Evolutionary conservation across 2,329 filamentous ascomycete genomes (phyloP), one percentile per base, ranked within the genome.

Genomic region (Fusarium penzigii): DNA sequence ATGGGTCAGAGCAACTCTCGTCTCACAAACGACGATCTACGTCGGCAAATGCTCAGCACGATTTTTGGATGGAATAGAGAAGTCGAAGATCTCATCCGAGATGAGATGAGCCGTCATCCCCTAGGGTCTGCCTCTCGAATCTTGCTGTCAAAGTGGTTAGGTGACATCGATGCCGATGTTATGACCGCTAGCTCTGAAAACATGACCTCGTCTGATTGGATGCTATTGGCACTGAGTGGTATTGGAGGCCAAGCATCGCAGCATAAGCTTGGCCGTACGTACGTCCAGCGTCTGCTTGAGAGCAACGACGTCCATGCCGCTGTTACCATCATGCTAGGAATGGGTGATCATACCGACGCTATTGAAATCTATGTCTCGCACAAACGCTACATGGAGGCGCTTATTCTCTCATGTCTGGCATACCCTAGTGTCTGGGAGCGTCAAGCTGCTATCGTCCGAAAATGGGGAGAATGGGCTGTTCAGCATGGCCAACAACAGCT

Each of bases 131-230:
- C 90, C 2, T 88, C 85, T 56, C 85, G 89, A 12, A 89, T 97
- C 46, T 80, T 97, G 39, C 80, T 99, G 5, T 82, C 90, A 2
- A 96, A 95, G 71, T 99, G 94, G 94, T 82, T 99, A 0, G 92
- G 92, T 13, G 89, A 96, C 56, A 84, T 90, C 38, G 86, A 91
- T 53, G 82, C 87, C 1, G 91, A 96, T 64, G 81, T 91, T 39
- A 89, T 96, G 82, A 82, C 86, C 11, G 85, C 89, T 3, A 89
- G 85, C 41, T 88, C 91, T 0, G 86, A 93, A 60, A 88, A 90
- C n/a, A 92, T 94, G 82, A 93, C 91, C 10, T 91, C 89, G 3
- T 90, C 90, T 0, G 94, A 97, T 71, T 99, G 94, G 94, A 97
- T 99, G 91, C 75, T 97, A 52, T 77, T 99, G 36, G 93, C 94